Conservation (phyloP, 352 stramenopile species). For the Poterioochromonas sp. region DNA sequence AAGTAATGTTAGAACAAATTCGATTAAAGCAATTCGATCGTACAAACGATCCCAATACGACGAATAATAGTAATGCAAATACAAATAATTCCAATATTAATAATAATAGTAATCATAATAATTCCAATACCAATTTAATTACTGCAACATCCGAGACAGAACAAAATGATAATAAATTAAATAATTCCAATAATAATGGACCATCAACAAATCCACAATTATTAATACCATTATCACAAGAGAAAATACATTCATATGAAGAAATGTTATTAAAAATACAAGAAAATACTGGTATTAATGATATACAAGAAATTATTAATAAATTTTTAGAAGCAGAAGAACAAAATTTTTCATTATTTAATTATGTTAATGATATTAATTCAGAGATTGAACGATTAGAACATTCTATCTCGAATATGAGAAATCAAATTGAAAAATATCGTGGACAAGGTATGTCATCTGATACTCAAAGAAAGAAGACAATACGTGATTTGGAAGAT, state of each 20-base stretch:
- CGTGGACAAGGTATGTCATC: conserved; percentile 59
- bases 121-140: not conserved
- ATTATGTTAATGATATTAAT: conserved; percentile 83
- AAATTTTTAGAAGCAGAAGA: conserved; percentile 90
- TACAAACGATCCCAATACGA: conserved; percentile 34
- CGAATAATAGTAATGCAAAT: too few species aligned
- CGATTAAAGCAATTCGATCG: conserved; percentile 45
- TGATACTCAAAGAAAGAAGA: conserved; percentile 71
- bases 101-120: too few species aligned
- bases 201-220: too few species aligned
- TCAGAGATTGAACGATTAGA: conserved; percentile 84
- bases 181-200: conserved; percentile 39
- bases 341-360: conserved; percentile 90
- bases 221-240: conserved; percentile 65
- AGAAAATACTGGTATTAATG: conserved; percentile 74
- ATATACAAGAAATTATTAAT: conserved; percentile 77
- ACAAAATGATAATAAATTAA: not conserved
- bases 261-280: conserved; percentile 86
- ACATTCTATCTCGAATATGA: conserved; percentile 58
- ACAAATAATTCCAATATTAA: too few species aligned
- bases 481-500: conserved; percentile 70
- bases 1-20: conserved; percentile 58
- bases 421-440: conserved; percentile 65
- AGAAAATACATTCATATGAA: conserved; percentile 84
- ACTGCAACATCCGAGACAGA: conserved; percentile 36